phyloP scores from a whole-genome alignment of 495 filamentous ascomycete genomes.

The Neurospora sp. region DNA sequence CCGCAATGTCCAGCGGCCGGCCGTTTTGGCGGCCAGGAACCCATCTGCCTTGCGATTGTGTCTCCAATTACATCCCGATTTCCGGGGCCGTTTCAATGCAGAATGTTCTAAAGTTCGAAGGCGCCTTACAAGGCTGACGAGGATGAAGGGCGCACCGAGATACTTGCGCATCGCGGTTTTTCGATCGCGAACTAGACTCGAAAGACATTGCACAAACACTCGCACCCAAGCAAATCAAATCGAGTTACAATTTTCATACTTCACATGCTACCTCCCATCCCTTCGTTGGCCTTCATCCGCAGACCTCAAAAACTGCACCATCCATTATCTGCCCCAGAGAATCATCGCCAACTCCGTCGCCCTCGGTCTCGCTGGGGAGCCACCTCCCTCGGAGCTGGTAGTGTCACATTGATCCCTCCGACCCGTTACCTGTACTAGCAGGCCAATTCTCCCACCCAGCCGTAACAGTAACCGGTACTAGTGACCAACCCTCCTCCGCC shows the following conservation, averaged over 20 bases:
- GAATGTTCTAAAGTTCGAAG: background rate
- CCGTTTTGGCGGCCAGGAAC: background rate
- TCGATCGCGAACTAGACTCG: background rate
- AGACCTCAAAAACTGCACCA: background rate
- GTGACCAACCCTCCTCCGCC: background rate
- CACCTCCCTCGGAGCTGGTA: background rate
- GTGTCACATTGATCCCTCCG: background rate
- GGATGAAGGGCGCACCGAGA: background rate
- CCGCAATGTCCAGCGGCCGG: background rate
- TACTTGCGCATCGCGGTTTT: background rate
- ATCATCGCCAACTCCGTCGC: background rate
- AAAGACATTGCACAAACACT: background rate
- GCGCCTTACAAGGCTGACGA: background rate
- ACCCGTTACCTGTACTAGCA: background rate
- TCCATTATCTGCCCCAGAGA: too few relatives aligned
- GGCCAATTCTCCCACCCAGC: background rate
- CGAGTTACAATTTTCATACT: background rate
- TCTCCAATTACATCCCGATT: background rate
- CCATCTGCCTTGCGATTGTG: background rate
- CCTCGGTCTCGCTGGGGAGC: background rate
- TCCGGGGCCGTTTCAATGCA: background rate
- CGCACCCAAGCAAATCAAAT: background rate
- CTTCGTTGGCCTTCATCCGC: background rate
- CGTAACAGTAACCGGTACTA: background rate
- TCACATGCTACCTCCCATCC: background rate